A percentile compares a stretch with the other conserved stretches of the same genome.
Conservation (phyloP, 1,284 basidiomycete species). For the Tilletiaria anomala region DNA sequence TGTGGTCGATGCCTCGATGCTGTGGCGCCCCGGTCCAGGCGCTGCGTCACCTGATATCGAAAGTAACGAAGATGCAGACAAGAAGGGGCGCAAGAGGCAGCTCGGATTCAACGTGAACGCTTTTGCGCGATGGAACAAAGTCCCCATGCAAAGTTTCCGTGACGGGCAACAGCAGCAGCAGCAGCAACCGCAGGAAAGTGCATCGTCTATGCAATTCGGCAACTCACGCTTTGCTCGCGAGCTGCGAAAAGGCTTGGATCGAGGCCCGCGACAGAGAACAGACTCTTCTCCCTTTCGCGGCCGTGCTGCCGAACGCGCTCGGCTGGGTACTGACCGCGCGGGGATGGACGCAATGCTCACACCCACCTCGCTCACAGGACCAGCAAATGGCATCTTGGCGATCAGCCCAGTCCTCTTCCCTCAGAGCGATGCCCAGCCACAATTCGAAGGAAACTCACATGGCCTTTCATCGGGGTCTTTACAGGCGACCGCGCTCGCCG, state of each 20-base stretch:
- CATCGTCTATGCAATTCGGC: too few relatives aligned
- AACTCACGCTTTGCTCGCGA: too few relatives aligned
- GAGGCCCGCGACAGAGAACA: slow-evolving; percentile 1
- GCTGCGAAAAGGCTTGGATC: too few relatives aligned
- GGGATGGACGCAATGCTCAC: slow-evolving; percentile 12
- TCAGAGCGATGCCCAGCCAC: too few relatives aligned
- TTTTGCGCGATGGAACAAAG: slow-evolving; percentile 32
- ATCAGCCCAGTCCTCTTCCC: not conserved
- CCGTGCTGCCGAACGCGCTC: slow-evolving; percentile 4
- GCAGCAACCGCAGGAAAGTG: too few relatives aligned
- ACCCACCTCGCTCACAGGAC: slow-evolving; percentile 22
- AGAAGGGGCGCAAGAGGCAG: not conserved
- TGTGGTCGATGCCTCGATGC: too few relatives aligned
- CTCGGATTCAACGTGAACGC: slow-evolving; percentile 24
- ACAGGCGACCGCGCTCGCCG: slow-evolving; percentile 7
- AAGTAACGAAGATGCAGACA: too few relatives aligned
- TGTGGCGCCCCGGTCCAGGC: too few relatives aligned
- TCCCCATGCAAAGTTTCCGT: slow-evolving; percentile 36
- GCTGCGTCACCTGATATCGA: too few relatives aligned
- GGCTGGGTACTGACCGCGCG: slow-evolving; percentile 2
- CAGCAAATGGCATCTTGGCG: slow-evolving; percentile 4
- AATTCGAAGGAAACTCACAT: too few relatives aligned
- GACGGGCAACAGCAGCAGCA: slow-evolving; percentile 17
- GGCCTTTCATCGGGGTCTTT: not conserved
- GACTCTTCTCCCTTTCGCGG: slow-evolving; percentile 5